phyloP scores from a whole-genome alignment of 2,329 filamentous ascomycete genomes.

The Tolypocladium ovalisporum region DNA sequence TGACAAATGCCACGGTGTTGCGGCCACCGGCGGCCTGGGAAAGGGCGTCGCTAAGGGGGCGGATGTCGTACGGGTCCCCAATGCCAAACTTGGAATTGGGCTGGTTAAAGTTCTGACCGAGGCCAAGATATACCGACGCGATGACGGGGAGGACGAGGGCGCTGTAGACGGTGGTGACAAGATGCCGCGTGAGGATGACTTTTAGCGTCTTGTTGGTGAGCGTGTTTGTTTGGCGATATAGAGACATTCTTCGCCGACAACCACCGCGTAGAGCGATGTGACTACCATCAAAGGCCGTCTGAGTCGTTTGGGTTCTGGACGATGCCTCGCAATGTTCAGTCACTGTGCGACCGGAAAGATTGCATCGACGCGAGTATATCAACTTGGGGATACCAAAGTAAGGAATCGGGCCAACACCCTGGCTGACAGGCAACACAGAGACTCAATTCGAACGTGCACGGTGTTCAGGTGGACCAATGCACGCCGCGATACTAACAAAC shows the following conservation, averaged over 20 bases:
- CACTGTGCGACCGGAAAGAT: background rate
- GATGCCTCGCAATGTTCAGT: background rate
- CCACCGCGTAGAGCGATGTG: background rate
- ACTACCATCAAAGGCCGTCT: background rate
- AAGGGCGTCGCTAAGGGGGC: slow-evolving; percentile 54
- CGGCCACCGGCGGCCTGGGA: slow-evolving; percentile 45
- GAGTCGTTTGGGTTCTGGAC: too few species aligned
- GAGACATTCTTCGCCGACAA: slow-evolving; percentile 26
- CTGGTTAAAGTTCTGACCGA: slow-evolving; percentile 68
- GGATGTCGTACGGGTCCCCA: slow-evolving; percentile 46
- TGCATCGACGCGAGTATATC: background rate
- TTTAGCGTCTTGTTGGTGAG: slow-evolving; percentile 47
- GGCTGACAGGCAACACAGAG: background rate
- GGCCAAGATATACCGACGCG: slow-evolving; percentile 46
- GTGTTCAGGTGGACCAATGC: background rate
- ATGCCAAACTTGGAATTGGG: slow-evolving; percentile 65
- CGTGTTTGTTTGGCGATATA: slow-evolving; percentile 42
- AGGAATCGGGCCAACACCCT: background rate
- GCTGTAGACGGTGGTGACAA: slow-evolving; percentile 37
- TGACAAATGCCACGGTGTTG: slow-evolving; percentile 65
- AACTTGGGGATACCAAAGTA: background rate
- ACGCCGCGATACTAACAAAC: background rate
- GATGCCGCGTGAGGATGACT: slow-evolving; percentile 42
- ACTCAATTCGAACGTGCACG: background rate
- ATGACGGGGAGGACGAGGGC: slow-evolving; percentile 46